Percentiles rank a stretch among this genome's conserved stretches.
These are phyloP conservation scores for Entomortierella lignicola DNA, from an alignment of 192 early-diverging fungal species.

Conservation along the genomic window DNA sequence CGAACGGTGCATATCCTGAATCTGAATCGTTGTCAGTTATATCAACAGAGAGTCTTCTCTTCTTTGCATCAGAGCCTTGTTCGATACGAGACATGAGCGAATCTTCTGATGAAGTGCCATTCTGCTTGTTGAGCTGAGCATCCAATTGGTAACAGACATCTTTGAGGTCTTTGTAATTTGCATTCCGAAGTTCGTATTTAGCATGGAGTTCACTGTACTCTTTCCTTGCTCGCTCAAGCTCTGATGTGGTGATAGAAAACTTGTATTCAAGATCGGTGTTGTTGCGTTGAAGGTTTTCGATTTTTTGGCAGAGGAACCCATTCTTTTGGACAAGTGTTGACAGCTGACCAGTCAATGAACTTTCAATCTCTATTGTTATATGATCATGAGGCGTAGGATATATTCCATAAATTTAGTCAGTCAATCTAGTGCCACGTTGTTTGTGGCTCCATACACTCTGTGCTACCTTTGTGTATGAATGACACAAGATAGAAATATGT, in stretches of 20 bases:
- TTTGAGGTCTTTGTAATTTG: slow-evolving; percentile 51
- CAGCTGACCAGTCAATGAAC: slow-evolving; percentile 42
- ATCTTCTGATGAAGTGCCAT: slow-evolving; percentile 35
- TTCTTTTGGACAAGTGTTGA: slow-evolving; percentile 53
- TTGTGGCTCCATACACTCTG: neutral
- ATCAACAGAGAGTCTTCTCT: slow-evolving; percentile 43
- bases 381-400: neutral
- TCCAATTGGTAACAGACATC: slow-evolving; percentile 52
- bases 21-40: slow-evolving; percentile 41
- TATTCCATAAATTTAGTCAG: neutral
- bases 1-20: slow-evolving; percentile 25
- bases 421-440: neutral
- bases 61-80: slow-evolving; percentile 24
- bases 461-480: neutral
- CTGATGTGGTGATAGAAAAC: slow-evolving; percentile 50
- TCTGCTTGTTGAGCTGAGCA: slow-evolving; percentile 41
- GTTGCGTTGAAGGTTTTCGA: slow-evolving; percentile 47
- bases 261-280: slow-evolving; percentile 54
- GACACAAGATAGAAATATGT: neutral
- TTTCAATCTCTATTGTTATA: slow-evolving; percentile 44
- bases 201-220: slow-evolving; percentile 52
- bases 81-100: slow-evolving; percentile 49
- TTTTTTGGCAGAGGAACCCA: slow-evolving; percentile 54
- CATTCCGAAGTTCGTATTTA: slow-evolving; percentile 49
- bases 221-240: slow-evolving; percentile 44